Evolutionary conservation across 2,329 filamentous ascomycete species (phyloP), one percentile per base, ranked within the genome.

Genomic region (Cladorrhinum sp.): DNA sequence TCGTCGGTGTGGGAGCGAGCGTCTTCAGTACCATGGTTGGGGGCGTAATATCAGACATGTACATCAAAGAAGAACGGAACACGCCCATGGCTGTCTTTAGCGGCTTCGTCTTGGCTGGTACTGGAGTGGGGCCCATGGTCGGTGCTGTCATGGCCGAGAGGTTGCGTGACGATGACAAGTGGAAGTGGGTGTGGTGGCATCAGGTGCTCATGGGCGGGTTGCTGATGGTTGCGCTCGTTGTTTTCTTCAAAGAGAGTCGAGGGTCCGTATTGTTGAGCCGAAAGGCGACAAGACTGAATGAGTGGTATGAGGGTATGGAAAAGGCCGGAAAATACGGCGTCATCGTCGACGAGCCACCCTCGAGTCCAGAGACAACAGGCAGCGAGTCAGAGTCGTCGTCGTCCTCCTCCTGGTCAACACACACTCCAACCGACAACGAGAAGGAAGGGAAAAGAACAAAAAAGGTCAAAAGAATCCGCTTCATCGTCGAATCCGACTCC

Each of bases 151-250:
- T 97, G 63, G 84, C 88, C 0, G 77, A 89, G 36, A 79, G 84
- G 55, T 80, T 84, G 1, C 81, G 76, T 3, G 22, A 60, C 3
- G 59, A 54, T 0, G 62, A 70, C n/a, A 73, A 74, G 2, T 96
- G 91, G 91, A 85, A 91, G 63, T 96, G 92, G 92, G 85, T 93
- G 0, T 96, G 96, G 72, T 96, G 92, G 81, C 80, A 93, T 25
- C 93, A 97, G 67, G 85, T 86, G 7, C 92, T 96, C 50, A 76
- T 84, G 22, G 85, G 87, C 58, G 85, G 79, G 0, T 72, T 86
- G 1, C 73, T 95, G 50, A 82, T 92, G 57, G 66, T 84, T 0
- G 75, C 86, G 1, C 82, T 96, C 22, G 79, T 84, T 10, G 57
- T 90, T 4, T 84, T 91, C 58, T 93, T 96, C 75, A 85, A 86